Evolutionary conservation across 306 rosid genomes (phyloP), one percentile per base, ranked within the genome.

Genomic region (Trifolium repens): DNA sequence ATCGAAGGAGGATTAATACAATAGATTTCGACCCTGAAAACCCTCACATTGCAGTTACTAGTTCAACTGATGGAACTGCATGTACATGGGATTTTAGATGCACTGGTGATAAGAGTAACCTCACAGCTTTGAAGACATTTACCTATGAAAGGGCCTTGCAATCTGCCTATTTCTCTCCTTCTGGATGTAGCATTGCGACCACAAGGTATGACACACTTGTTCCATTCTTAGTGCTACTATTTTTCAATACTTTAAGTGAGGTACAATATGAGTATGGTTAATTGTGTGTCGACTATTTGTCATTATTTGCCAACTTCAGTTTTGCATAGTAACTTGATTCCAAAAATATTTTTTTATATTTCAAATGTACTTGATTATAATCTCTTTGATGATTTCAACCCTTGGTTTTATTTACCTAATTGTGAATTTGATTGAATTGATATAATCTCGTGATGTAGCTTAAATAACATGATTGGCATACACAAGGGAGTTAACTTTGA

Each of bases 21-120:
- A 86, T 93, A 59, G 92, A 89, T 78, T 93, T 93, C 61, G 84
- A 77, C 75, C 55, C 81, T 11, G 46, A 50, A 64, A 91, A 84
- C 83, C 78, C 88, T 58, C 85, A 87, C 78, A 57, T 88, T 63
- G 80, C 87, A 84, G 89, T 89, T 53, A 91, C 98, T 61, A 84
- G 96, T 82, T 94, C 96, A 71, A 37, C 91, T 43, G 96, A 91
- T 80, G 91, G 91, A 73, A 89, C 87, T 76, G 93, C 90, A 73
- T 84, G 98, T 86, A 86, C 86, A 49, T 94, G 98, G 97, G 98
- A 94, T 81, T 86, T 94, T 83, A 90, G 96, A 86, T 79, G 62
- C 59, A 69, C 61, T 37, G 43, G 62, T 53, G 59, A 22, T 53
- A 7, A 2, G 61, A 78, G 52, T 53, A 85, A 87, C 68, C 85